phyloP scores from a whole-genome alignment of 2,329 filamentous ascomycete species.

The Monosporascus cannonballus region DNA sequence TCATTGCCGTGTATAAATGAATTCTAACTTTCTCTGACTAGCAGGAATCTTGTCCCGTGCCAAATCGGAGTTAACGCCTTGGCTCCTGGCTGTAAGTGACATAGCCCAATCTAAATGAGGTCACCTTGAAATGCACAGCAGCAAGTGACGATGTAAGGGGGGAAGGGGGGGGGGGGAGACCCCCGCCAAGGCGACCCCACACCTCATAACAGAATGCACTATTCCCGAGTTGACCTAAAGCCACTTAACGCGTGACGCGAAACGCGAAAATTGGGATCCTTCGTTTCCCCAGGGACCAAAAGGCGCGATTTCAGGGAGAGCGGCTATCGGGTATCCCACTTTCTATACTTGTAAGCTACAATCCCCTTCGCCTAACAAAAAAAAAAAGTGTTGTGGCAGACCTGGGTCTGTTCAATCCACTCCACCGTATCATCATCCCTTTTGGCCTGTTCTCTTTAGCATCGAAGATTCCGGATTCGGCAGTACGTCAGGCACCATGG shows the following conservation, averaged over 20 bases:
- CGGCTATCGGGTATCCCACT: neutral
- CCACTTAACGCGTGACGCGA: conserved; percentile 1
- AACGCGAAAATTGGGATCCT: neutral
- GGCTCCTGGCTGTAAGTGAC: conserved; percentile 8
- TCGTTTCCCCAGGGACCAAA: neutral
- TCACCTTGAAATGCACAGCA: no score
- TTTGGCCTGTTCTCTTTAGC: neutral
- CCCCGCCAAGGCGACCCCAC: no score
- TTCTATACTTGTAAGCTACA: neutral
- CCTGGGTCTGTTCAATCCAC: neutral
- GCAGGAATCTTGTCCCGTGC: conserved; percentile 5
- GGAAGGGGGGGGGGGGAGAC: no score
- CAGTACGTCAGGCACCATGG: conserved; percentile 47
- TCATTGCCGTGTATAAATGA: neutral
- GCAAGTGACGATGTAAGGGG: no score
- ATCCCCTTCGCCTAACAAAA: neutral
- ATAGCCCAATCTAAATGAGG: neutral
- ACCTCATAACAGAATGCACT: neutral
- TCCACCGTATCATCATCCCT: neutral
- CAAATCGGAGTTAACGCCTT: conserved; percentile 7
- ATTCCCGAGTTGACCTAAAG: neutral
- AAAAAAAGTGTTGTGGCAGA: neutral
- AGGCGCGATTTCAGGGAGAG: neutral
- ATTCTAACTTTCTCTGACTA: conserved; percentile 7
- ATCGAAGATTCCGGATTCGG: conserved; percentile 2